These are phyloP conservation scores for Chrysophaeum taylorii DNA, from an alignment of 352 stramenopile species.

Conservation along the genomic window DNA sequence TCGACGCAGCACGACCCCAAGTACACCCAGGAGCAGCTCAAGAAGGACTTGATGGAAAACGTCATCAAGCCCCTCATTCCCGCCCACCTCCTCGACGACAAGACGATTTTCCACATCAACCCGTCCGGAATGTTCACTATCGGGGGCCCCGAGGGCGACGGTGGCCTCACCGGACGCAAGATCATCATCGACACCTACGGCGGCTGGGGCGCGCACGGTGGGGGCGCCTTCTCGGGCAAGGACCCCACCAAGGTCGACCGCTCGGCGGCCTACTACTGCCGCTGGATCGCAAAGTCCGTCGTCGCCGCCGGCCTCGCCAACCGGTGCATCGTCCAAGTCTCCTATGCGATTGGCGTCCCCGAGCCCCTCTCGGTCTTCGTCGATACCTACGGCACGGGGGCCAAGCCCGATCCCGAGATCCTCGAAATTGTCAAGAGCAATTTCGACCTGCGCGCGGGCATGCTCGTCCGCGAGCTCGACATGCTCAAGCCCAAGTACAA, in stretches of 20 bases:
- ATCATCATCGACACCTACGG: slow-evolving; percentile 99
- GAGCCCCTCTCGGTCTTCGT: slow-evolving; percentile 92
- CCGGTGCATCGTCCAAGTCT: slow-evolving; percentile 88
- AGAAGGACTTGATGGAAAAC: slow-evolving; percentile 93
- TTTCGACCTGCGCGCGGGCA: slow-evolving; percentile 86
- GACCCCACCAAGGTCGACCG: slow-evolving; percentile 97
- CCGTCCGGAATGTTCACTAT: slow-evolving; percentile 96
- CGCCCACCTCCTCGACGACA: slow-evolving; percentile 96
- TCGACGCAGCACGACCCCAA: slow-evolving; percentile 97
- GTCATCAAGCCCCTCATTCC: slow-evolving; percentile 96
- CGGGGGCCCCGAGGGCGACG: slow-evolving; percentile 91
- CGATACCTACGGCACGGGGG: slow-evolving; percentile 91
- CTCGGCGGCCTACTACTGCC: slow-evolving; percentile 89
- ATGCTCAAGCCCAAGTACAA: slow-evolving; percentile 91
- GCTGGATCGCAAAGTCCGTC: slow-evolving; percentile 96
- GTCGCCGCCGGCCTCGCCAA: slow-evolving; percentile 83
- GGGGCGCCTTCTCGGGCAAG: slow-evolving; percentile 96
- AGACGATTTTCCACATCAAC: slow-evolving; percentile 98
- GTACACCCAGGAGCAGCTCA: slow-evolving; percentile 95
- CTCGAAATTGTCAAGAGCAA: slow-evolving; percentile 96
- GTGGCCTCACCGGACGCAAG: slow-evolving; percentile 93
- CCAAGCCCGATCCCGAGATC: slow-evolving; percentile 81
- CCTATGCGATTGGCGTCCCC: slow-evolving; percentile 94
- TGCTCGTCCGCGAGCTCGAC: slow-evolving; percentile 87
- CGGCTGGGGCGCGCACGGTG: slow-evolving; percentile 93